These are phyloP conservation scores for Pelargonium fulgidum DNA, from an alignment of 441 rosid species.

Conservation along the genomic window DNA sequence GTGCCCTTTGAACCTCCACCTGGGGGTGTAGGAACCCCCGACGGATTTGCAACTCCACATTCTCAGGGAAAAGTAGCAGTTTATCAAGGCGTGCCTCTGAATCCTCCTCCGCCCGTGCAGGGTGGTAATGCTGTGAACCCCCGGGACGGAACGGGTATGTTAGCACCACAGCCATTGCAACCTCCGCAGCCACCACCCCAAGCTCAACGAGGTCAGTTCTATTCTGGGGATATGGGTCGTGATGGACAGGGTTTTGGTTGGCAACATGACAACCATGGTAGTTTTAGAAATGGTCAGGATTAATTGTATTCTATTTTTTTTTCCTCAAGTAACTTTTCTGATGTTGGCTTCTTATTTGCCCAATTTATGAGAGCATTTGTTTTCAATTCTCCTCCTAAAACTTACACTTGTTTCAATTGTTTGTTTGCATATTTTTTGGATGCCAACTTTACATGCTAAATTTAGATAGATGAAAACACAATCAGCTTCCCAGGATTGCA, in stretches of 20 bases:
- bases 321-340: background rate
- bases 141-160: conserved; percentile 44
- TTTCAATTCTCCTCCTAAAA: background rate
- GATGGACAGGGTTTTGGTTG: conserved; percentile 64
- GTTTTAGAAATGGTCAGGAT: conserved; percentile 45
- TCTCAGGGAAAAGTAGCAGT: conserved; percentile 19
- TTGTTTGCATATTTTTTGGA: too few relatives aligned
- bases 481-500: too few relatives aligned
- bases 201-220: conserved; percentile 48
- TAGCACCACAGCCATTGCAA: conserved; percentile 38
- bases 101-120: too few relatives aligned
- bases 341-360: background rate
- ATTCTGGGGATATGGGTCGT: conserved; percentile 43
- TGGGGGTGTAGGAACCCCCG: conserved; percentile 13
- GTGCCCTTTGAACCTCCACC: conserved; percentile 29
- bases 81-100: too few relatives aligned
- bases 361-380: background rate
- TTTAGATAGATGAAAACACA: too few relatives aligned
- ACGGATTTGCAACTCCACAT: conserved; percentile 32
- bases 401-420: too few relatives aligned
- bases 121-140: conserved; percentile 29
- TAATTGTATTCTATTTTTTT: conserved; percentile 17
- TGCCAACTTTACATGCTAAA: too few relatives aligned
- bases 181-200: conserved; percentile 38
- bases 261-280: conserved; percentile 69